Evolutionary conservation across 2,329 filamentous ascomycete genomes (phyloP), one percentile per base, ranked within the genome.

Genomic region (Diaporthe vaccinii): DNA sequence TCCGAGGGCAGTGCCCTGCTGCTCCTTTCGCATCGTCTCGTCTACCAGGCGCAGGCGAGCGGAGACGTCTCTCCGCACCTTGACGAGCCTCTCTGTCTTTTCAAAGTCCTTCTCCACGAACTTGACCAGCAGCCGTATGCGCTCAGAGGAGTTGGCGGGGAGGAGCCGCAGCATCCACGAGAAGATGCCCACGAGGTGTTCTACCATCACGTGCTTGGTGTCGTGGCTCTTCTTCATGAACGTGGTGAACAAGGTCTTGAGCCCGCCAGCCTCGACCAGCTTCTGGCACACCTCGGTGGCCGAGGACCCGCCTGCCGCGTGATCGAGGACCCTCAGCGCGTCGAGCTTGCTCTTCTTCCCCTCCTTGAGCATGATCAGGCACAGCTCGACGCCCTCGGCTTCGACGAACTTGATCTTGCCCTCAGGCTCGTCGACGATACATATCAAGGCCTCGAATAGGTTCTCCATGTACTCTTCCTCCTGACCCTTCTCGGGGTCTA

Each of bases 401-500:
- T 97, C 94, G 46, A 98, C 82, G 77, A 98, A 97, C 75, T 94
- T 95, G 14, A 85, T 81, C 83, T 98, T 98, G 8, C 96, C 96
- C 6, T 89, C 84, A 0, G 88, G 83, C 75, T 95, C 93, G 79
- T 98, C 94, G 0, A 93, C 93, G 1, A 98, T 85, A 79, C 94
- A 97, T 0, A 94, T 94, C 25, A 98, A 82, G 2, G 93, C 91
- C 81, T 98, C 96, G 82, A 99, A 99, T 0, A 98, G 82, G 78
- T 99, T 98, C 84, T 98, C 95, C 82, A 97, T 94, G 82, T 94
- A 98, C 85, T 99, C 97, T 82, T 98, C 96, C 83, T 98, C 97
- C 69, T 97, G 93, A 75, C 95, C 95, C 81, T 94, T 96, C 67
- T 92, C 90, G 0, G 97, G 97, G 81, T 99, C 96, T 67, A 92